These are phyloP conservation scores for Coniochaeta sp. DNA, from an alignment of 2,329 filamentous ascomycete genomes.

Conservation along the genomic window DNA sequence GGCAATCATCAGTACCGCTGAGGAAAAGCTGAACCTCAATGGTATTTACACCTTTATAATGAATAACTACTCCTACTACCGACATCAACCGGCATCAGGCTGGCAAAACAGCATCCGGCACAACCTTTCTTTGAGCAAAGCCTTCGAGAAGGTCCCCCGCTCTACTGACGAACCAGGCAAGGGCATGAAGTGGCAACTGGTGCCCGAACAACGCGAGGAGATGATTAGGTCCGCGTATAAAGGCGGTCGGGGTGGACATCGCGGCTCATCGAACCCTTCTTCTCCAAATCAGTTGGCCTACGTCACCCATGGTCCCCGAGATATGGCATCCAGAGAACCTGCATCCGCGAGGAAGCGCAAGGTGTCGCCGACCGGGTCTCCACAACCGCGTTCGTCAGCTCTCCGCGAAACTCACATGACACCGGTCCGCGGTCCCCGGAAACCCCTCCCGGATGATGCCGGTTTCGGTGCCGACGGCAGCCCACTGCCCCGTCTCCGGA, in stretches of 20 bases:
- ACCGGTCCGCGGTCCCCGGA: constrained; percentile 43
- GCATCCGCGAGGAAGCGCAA: constrained; percentile 49
- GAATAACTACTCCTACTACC: constrained; percentile 86
- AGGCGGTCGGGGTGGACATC: constrained; percentile 54
- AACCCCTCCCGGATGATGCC: constrained; percentile 27
- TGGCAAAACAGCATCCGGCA: constrained; percentile 98
- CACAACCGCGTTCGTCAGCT: constrained; percentile 42
- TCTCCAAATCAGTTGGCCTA: constrained; percentile 56
- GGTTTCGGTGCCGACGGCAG: constrained; percentile 48
- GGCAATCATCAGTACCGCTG: constrained; percentile 78
- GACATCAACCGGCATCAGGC: constrained; percentile 65
- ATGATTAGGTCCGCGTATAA: constrained; percentile 69
- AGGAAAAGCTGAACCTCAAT: constrained; percentile 82
- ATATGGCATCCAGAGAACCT: constrained; percentile 41
- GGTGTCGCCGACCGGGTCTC: constrained; percentile 47
- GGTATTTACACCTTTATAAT: constrained; percentile 95
- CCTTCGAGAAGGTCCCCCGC: constrained; percentile 87
- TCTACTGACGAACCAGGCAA: constrained; percentile 94
- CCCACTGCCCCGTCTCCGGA: constrained; percentile 51
- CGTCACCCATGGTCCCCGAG: constrained; percentile 50
- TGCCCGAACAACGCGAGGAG: constrained; percentile 74
- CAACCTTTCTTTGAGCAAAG: constrained; percentile 90
- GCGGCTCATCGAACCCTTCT: constrained; percentile 64
- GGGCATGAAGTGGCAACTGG: constrained; percentile 98
- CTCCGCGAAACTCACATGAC: constrained; percentile 47